Base-by-base conservation (phyloP, 345 rosid species). In the Gossypium ekmanianum region DNA sequence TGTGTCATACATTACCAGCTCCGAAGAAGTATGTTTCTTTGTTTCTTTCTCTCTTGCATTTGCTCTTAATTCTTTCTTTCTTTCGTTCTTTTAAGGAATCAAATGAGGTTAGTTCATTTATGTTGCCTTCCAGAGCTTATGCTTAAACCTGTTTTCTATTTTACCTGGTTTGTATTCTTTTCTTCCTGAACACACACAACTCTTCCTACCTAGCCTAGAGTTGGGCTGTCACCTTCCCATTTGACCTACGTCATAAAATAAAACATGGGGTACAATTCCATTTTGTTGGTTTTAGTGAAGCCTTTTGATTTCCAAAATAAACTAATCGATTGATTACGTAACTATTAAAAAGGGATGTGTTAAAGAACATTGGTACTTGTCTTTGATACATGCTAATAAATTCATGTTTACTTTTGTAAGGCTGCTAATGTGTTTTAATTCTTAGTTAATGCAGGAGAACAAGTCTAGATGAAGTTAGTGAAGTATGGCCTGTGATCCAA, bases 1-100 rank as follows among this genome's bases (percentile, higher is more conserved):
- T 73, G 98, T 95, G 71, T 95, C 99, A 20, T 90, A 87, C 78
- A 80, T 95, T 61, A 80, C 89, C 18, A 81, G 83, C 69, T 81
- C 86, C 10, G 62, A 84, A 58, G 81, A 85, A 72, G 90, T 87
- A 78, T 56, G 69, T 18, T 74, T 34, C 41, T 34, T 34, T 34
- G 41, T 34, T 34, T 34, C 71, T 70, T 52, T 45, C 20, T 52
- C 22, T 18, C 68, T 61, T 22, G 43, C 64, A 13, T 13, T 56
- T 57, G 10, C 20, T 29, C 9, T 12, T 9, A 41, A 34, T 63
- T 9, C 41, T 34, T 34, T 4, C 7, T 5, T 54, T 12, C 41
- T 5, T 5, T 4, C 41, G 5, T 34, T 34, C 41, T 34, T 34
- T 34, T 4, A 34, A 5, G 41, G 41, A 34, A 34, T 34, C 41